A percentile compares a stretch with the other conserved stretches of the same genome.
phyloP scores from a whole-genome alignment of 148 eudicot genomes.

The Chenopodium suecicum region DNA sequence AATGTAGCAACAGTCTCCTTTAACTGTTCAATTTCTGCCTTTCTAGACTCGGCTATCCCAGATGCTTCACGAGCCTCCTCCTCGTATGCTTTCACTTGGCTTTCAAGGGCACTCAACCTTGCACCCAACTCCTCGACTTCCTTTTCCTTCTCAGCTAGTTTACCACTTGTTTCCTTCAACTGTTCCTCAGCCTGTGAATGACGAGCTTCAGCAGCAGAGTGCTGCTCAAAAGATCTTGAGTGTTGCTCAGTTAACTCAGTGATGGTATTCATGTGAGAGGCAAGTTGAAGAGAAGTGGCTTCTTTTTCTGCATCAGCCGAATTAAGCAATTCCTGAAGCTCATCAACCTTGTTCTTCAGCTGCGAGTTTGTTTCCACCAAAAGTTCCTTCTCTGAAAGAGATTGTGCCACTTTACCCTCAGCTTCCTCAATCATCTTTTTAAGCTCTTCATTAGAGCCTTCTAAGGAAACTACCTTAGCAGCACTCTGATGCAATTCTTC shows the following conservation, averaged over 20 bases:
- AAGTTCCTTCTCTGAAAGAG: slow-evolving; percentile 53
- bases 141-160: slow-evolving; percentile 48
- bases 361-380: slow-evolving; percentile 63
- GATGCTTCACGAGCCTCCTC: slow-evolving; percentile 48
- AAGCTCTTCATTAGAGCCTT: slow-evolving; percentile 59
- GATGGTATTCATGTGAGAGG: slow-evolving; percentile 68
- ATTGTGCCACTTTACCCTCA: slow-evolving; percentile 60
- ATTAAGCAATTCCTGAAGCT: slow-evolving; percentile 55
- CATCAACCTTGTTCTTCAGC: slow-evolving; percentile 60
- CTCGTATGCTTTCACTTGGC: slow-evolving; percentile 42
- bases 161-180: slow-evolving; percentile 49
- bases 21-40: slow-evolving; percentile 52
- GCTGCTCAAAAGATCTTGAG: slow-evolving; percentile 57
- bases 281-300: slow-evolving; percentile 50
- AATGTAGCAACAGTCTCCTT: slow-evolving; percentile 18
- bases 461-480: slow-evolving; percentile 42
- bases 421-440: slow-evolving; percentile 48
- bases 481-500: slow-evolving; percentile 47
- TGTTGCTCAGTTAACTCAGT: slow-evolving; percentile 66
- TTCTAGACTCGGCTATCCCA: slow-evolving; percentile 46
- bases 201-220: slow-evolving; percentile 55
- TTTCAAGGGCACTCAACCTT: slow-evolving; percentile 45
- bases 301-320: slow-evolving; percentile 59
- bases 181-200: slow-evolving; percentile 46
- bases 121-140: slow-evolving; percentile 53